phyloP scores from a whole-genome alignment of 2,329 filamentous ascomycete genomes.

The Alternaria arborescens region DNA sequence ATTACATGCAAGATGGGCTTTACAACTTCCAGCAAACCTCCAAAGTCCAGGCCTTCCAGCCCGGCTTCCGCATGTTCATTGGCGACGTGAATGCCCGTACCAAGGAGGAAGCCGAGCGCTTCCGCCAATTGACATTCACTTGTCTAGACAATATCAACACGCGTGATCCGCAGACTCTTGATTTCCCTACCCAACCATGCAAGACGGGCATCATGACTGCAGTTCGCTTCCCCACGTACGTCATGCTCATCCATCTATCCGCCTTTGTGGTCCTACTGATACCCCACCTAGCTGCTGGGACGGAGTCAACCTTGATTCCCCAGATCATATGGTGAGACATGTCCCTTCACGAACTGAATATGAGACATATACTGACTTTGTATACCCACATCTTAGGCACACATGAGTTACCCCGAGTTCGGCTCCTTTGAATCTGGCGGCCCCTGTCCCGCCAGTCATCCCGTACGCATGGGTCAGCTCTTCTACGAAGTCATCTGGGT shows the following conservation, averaged over 20 bases:
- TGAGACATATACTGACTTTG: no score
- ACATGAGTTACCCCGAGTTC: slow-evolving; percentile 34
- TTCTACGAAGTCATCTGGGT: slow-evolving; percentile 38
- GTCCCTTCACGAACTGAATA: no score
- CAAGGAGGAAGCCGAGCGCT: slow-evolving; percentile 48
- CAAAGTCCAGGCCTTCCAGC: slow-evolving; percentile 55
- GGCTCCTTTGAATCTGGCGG: slow-evolving; percentile 46
- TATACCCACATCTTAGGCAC: not conserved
- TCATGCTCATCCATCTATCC: not conserved
- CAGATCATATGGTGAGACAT: slow-evolving; percentile 42
- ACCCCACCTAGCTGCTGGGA: slow-evolving; percentile 29
- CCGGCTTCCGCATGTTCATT: slow-evolving; percentile 41
- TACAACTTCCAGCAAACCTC: slow-evolving; percentile 38
- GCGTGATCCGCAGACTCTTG: slow-evolving; percentile 51
- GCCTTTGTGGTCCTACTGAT: not conserved
- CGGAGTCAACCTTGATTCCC: slow-evolving; percentile 33
- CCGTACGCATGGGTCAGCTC: slow-evolving; percentile 42
- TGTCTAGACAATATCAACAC: slow-evolving; percentile 53
- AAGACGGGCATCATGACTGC: slow-evolving; percentile 56
- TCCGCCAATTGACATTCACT: slow-evolving; percentile 57
- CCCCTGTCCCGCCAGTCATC: slow-evolving; percentile 62
- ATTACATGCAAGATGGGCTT: slow-evolving; percentile 42
- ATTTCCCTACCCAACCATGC: slow-evolving; percentile 53
- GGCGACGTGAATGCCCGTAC: slow-evolving; percentile 39
- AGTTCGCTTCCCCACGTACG: slow-evolving; percentile 50